Percentiles rank a stretch among this genome's conserved stretches.
phyloP scores from a whole-genome alignment of 257 asterid species.

The Ligustrum vulgare region DNA sequence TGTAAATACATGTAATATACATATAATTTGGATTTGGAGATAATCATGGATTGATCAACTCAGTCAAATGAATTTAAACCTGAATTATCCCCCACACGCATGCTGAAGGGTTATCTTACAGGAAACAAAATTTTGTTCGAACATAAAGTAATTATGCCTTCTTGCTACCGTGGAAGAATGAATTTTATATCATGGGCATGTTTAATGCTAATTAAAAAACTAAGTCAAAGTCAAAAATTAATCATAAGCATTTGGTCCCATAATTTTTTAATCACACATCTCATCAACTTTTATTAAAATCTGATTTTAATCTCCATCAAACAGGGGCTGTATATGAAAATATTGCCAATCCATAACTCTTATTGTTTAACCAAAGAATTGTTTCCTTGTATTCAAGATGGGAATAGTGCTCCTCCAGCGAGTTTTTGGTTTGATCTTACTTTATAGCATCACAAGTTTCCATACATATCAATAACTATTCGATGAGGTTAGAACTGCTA shows the following conservation, averaged over 20 bases:
- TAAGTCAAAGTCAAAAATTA: too few relatives aligned
- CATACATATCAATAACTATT: neutral
- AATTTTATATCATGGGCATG: too few relatives aligned
- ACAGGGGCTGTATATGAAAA: neutral
- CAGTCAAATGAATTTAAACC: neutral
- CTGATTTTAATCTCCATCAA: too few relatives aligned
- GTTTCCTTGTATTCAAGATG: neutral
- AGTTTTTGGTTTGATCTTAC: neutral
- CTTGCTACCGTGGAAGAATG: neutral
- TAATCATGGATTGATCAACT: neutral
- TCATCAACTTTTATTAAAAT: too few relatives aligned
- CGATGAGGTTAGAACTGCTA: neutral
- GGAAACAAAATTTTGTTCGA: neutral
- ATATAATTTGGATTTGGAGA: neutral
- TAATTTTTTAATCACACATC: too few relatives aligned
- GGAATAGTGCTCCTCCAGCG: neutral
- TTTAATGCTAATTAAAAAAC: too few relatives aligned
- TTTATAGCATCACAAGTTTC: neutral
- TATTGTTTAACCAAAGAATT: neutral
- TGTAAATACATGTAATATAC: neutral
- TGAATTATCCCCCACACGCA: neutral
- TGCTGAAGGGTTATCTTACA: neutral
- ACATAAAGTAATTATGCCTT: neutral
- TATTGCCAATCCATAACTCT: neutral
- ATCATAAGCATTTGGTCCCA: too few relatives aligned